phyloP scores from a whole-genome alignment of 2,329 filamentous ascomycete species.

The Elsinoe perseae region DNA sequence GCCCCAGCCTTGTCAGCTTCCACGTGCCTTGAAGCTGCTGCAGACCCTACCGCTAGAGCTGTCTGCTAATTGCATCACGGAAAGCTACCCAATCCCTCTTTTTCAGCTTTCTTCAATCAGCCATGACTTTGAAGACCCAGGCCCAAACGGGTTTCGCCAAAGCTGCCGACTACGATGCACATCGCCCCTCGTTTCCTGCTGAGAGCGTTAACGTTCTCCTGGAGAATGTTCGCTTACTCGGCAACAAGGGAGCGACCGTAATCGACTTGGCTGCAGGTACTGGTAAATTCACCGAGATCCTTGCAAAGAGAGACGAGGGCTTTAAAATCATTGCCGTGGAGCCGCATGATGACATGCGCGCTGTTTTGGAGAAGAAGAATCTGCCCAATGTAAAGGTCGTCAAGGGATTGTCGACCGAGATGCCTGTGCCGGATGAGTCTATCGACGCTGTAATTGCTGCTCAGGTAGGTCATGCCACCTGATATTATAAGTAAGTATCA shows the following conservation, averaged over 20 bases:
- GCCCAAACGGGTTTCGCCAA: constrained; percentile 53
- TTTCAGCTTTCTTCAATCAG: neutral
- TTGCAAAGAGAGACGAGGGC: constrained; percentile 51
- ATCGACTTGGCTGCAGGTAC: constrained; percentile 62
- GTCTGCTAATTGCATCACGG: neutral
- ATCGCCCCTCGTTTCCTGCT: constrained; percentile 59
- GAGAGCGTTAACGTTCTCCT: constrained; percentile 54
- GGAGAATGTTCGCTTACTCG: constrained; percentile 44
- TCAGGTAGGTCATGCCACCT: constrained; percentile 46
- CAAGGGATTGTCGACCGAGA: constrained; percentile 51
- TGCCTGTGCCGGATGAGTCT: constrained; percentile 50
- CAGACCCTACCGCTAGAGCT: neutral
- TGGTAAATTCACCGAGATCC: constrained; percentile 60
- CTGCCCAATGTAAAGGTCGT: constrained; percentile 49
- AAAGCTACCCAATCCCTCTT: neutral
- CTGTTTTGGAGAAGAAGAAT: constrained; percentile 51
- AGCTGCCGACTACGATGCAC: constrained; percentile 56
- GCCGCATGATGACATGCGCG: constrained; percentile 59
- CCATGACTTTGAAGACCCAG: constrained; percentile 21
- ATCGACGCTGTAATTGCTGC: constrained; percentile 60
- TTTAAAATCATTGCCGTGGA: constrained; percentile 57
- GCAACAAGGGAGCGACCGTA: constrained; percentile 40
- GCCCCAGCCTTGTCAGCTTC: neutral
- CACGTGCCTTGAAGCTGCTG: neutral
- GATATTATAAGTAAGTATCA: neutral